Percentiles rank a stretch among this genome's conserved stretches.
Conservation (phyloP, 352 stramenopile species). For the Ophiocytium majus region DNA sequence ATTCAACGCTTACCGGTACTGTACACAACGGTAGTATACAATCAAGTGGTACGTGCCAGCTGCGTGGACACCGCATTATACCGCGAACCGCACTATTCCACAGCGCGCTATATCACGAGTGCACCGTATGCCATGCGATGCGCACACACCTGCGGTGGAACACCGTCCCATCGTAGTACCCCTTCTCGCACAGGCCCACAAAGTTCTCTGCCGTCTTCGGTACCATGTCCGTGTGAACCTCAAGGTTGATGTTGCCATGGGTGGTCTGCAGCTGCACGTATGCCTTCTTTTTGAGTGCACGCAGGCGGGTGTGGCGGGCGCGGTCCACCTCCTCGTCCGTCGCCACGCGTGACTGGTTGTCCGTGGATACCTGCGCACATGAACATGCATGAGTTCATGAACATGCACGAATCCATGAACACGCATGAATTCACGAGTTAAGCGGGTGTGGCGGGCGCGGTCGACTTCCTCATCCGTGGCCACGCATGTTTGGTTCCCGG, state of each 20-base stretch:
- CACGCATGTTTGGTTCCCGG: conserved; percentile 60
- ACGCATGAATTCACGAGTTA: no score
- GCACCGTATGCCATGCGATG: no score
- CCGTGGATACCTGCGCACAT: conserved; percentile 49
- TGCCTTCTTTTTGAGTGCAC: conserved; percentile 60
- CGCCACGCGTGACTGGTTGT: conserved; percentile 62
- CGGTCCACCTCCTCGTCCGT: conserved; percentile 71
- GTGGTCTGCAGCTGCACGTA: conserved; percentile 91
- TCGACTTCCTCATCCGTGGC: conserved; percentile 73
- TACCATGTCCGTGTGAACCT: conserved; percentile 93
- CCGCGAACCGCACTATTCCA: no score
- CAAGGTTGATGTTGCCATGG: conserved; percentile 87
- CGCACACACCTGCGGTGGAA: conserved; percentile 44
- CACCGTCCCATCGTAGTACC: conserved; percentile 54
- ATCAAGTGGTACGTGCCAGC: no score
- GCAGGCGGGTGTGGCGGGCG: conserved; percentile 39
- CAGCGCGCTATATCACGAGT: no score
- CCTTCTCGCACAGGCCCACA: conserved; percentile 80
- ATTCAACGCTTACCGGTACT: conserved; percentile 91
- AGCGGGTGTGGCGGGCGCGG: conserved; percentile 44
- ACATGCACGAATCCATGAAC: no score
- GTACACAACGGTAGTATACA: no score
- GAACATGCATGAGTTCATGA: no score
- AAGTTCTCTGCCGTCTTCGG: conserved; percentile 94
- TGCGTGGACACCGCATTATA: no score